Conservation (phyloP, 2,329 filamentous ascomycete species). For the Xenosphaeropsis pyriputrescens region DNA sequence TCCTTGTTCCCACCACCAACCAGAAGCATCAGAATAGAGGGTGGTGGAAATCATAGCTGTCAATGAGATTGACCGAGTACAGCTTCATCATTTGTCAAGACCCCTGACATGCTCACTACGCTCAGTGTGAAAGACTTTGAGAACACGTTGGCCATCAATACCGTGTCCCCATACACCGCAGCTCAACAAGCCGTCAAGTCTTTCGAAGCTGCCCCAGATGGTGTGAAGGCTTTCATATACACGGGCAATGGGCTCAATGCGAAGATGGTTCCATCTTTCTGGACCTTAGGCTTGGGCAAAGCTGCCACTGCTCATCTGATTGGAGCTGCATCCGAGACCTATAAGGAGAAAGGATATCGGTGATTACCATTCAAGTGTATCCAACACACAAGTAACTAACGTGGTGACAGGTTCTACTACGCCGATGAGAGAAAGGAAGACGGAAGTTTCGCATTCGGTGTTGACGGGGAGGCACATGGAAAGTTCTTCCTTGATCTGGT, state of each 20-base stretch:
- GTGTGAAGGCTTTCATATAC: constrained; percentile 25
- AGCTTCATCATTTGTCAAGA: no score
- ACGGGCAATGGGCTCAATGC: constrained; percentile 27
- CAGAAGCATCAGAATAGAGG: no score
- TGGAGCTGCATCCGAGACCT: constrained; percentile 18
- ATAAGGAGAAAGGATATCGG: constrained; percentile 21
- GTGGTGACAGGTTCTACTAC: constrained; percentile 28
- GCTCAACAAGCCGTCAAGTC: constrained; percentile 21
- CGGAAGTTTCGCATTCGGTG: constrained; percentile 16
- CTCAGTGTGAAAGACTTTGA: constrained; percentile 13
- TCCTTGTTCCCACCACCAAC: no score
- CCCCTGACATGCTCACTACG: no score
- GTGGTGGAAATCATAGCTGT: no score
- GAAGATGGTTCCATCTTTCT: constrained; percentile 13
- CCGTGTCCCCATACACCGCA: constrained; percentile 22
- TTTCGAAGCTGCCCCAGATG: constrained; percentile 15
- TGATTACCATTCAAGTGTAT: constrained; percentile 5
- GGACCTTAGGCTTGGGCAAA: constrained; percentile 25
- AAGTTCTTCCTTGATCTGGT: constrained; percentile 24
- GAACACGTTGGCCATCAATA: constrained; percentile 22
- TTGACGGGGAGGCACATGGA: constrained; percentile 26
- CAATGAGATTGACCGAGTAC: no score
- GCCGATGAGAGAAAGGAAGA: constrained; percentile 29
- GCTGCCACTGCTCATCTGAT: constrained; percentile 20
- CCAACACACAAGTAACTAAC: no score